Base-by-base conservation (phyloP, 768 basidiomycete species). In the Pleurotus ostreatus region DNA sequence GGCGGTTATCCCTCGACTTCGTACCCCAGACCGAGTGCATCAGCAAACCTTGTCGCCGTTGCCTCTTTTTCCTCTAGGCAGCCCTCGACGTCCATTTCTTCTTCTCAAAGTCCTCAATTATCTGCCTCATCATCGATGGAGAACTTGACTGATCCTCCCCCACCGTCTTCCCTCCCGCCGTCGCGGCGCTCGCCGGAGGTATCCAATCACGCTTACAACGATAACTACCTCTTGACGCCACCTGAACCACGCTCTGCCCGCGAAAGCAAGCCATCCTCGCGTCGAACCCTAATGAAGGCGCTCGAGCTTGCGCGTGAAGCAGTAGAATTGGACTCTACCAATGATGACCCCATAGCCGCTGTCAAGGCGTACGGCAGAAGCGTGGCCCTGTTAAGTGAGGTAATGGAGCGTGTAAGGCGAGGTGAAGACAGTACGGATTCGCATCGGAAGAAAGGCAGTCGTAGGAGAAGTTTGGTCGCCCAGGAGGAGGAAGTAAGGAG, bases 401-500 rank as follows among this genome's bases (percentile, higher is more conserved):
- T 96, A 52, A 96, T 96, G 94, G 89, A 92, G 63, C 77, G 92
- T 40, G 94, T 95, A 1, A 80, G 89, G 70, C 80, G 86, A 65
- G 91, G 91, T 3, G 93, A 94, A 70, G 89, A 92, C 64, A 84
- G 82, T 59, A 84, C 84, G 23, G 89, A 90, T 76, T n/a, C 71
- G 2, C 61, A 72, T 57, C 77, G 84, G 66, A 75, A 78, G 62
- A 78, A 72, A 59, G 79, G 75, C 62, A 81, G 80, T 26, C 79
- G 88, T 60, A 82, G 86, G 57, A 81, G 88, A 66, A 91, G 88
- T 64, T 84, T 90, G 13, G 86, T 89, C n/a, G 92, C 93, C 20
- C 90, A 93, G 68, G 88, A 92, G 68, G 94, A 95, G 64, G 94
- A 96, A 77, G 86, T 94, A 47, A 78, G 85, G 62, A 76, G 93